Base-by-base conservation (phyloP, 2,329 filamentous ascomycete genomes). In the Colletotrichum sp. region DNA sequence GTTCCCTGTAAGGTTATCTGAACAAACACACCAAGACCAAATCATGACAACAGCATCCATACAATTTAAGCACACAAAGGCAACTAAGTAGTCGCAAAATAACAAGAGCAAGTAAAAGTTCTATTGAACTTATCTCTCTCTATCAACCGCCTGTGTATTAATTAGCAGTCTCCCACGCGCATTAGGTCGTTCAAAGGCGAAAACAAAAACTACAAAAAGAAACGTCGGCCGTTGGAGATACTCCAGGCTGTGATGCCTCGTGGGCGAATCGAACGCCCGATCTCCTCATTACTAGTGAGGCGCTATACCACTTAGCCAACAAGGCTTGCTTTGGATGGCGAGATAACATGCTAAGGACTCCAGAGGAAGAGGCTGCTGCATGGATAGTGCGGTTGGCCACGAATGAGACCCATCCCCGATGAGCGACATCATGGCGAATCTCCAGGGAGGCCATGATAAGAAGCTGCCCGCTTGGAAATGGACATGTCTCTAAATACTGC, bases 241-340 rank as follows among this genome's bases (percentile, higher is more conserved):
- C 24, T 8, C 12, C 39, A 13, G 8, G 15, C 26, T 32, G 18
- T 7, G 12, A 8, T 72, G 70, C 73, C 73, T 73, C 73, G 73
- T 76, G 73, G 73, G 63, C 55, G 73, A 76, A 76, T 76, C 73
- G 73, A 76, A 76, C 73, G 55, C 63, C 73, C 73, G 73, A 76
- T 76, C 70, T 76, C 65, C 73, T 76, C 73, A 73, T 76, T 76
- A 76, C 73, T 76, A 76, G 73, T 76, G 73, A 76, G 73, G 65
- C 73, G 73, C 73, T 76, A 69, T 76, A 76, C 73, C 73, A 76
- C 73, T 76, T 65, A 76, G 73, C 73, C 73, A 76, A 76, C 73
- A 76, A 73, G 69, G 44, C 69, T 70, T 63, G 68, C 5, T 6
- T n/a, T 2, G 2, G 1, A 0, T 0, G 1, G 3, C n/a, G 1